These are phyloP conservation scores for Austroboletus eburneus DNA, from an alignment of 768 basidiomycete species.

Conservation along the genomic window DNA sequence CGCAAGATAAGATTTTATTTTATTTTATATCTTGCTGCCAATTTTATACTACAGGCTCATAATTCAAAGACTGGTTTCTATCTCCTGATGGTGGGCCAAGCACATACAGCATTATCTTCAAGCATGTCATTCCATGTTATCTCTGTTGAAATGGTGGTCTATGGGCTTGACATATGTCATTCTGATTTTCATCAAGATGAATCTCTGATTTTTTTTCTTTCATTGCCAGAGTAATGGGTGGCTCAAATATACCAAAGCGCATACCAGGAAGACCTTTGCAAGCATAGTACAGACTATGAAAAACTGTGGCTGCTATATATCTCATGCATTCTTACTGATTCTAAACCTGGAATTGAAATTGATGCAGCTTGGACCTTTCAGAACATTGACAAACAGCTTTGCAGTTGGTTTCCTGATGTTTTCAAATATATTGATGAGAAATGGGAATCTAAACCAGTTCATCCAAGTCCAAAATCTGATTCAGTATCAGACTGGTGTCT, in stretches of 20 bases:
- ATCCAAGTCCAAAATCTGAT: too few species aligned
- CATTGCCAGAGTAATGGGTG: neutral
- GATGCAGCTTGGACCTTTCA: neutral
- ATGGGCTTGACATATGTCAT: neutral
- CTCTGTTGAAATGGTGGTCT: neutral
- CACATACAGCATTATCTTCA: too few species aligned
- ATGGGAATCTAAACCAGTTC: neutral
- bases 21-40: too few species aligned
- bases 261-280: neutral
- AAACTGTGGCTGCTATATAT: neutral
- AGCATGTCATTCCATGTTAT: neutral
- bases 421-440: neutral
- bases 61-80: too few species aligned
- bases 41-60: too few species aligned
- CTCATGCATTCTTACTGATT: neutral
- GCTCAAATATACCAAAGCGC: neutral
- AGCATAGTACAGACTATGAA: neutral
- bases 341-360: neutral
- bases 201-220: too few species aligned
- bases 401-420: neutral
- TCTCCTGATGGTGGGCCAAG: neutral
- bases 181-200: neutral
- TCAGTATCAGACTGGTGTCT: neutral
- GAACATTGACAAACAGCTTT: neutral
- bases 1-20: too few species aligned